Conservation (phyloP, 2,329 filamentous ascomycete genomes). For the Colletotrichum liaoningense region DNA sequence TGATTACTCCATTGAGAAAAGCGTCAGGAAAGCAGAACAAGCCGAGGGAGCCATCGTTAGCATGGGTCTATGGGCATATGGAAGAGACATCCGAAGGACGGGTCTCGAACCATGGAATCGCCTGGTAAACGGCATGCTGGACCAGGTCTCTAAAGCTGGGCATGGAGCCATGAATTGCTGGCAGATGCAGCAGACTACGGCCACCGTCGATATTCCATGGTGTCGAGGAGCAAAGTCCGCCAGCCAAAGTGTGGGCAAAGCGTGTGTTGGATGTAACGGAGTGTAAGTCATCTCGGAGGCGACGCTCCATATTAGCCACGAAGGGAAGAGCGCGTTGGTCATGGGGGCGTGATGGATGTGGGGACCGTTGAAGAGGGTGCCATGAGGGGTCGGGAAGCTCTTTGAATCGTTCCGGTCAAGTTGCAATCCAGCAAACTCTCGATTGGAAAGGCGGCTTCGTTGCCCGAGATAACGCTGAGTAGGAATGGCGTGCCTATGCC, state of each 20-base stretch:
- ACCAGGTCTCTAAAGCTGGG: neutral
- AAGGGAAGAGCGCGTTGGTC: slow-evolving; percentile 34
- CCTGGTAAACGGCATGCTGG: slow-evolving; percentile 7
- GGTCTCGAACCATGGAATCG: slow-evolving; percentile 5
- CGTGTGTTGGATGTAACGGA: slow-evolving; percentile 22
- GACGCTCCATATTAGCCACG: slow-evolving; percentile 35
- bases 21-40: neutral
- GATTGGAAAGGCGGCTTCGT: slow-evolving; percentile 20
- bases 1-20: slow-evolving; percentile 28
- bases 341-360: slow-evolving; percentile 35
- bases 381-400: slow-evolving; percentile 27
- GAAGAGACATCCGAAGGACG: slow-evolving; percentile 22
- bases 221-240: neutral
- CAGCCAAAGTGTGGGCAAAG: slow-evolving; percentile 22
- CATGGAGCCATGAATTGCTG: neutral
- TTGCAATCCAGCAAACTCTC: slow-evolving; percentile 1
- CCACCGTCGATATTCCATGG: neutral
- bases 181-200: slow-evolving; percentile 4
- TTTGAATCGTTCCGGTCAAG: slow-evolving; percentile 12
- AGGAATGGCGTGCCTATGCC: neutral
- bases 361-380: slow-evolving; percentile 20
- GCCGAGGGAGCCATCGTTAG: neutral
- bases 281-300: slow-evolving; percentile 35
- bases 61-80: slow-evolving; percentile 5
- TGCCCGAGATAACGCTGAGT: slow-evolving; percentile 1